Evolutionary conservation across 768 basidiomycete species (phyloP), one percentile per base, ranked within the genome.

Genomic region (Hortiboletus campestris): DNA sequence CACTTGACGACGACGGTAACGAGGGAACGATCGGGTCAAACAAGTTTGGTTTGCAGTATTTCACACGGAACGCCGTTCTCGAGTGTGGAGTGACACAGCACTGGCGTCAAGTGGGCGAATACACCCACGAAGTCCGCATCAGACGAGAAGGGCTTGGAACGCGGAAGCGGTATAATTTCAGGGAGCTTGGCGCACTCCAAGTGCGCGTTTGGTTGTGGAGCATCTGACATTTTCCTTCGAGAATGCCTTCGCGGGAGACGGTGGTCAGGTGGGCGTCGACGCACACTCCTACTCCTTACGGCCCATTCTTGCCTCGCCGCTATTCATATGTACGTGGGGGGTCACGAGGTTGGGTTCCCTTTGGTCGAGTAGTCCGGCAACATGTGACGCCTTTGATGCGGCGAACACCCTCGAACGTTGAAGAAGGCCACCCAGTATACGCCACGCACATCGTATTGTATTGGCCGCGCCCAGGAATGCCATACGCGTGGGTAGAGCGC

Each of bases 1-100:
- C 1, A 35, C 64, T 35, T 64, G 59, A 38, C 56, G n/a, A 55
- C 65, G 39, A 6, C 6, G 56, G 65, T 56, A 61, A 64, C 61
- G 55, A 44, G 64, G 61, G 36, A 16, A 16, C 46, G 34, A 28
- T 46, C 56, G 35, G 16, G 38, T 16, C 28, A 20, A 3, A 34
- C 17, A 44, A 5, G 32, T 29, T 40, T 28, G 17, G 10, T 16
- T 14, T 34, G 25, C 9, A 1, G n/a, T 38, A 35, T 31, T 40
- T 55, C 57, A 42, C 60, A 25, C 25, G 25, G 42, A 13, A 38
- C 8, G 4, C 35, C 49, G 31, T 28, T 32, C 38, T 47, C 31
- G 22, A 19, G 28, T 8, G 41, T 41, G 58, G 12, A 57, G 34
- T 14, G 22, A 17, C 22, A 48, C 19, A 12, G 20, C 46, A 20